These are phyloP conservation scores for Cytospora leucostoma DNA, from an alignment of 2,329 filamentous ascomycete genomes.

Conservation along the genomic window DNA sequence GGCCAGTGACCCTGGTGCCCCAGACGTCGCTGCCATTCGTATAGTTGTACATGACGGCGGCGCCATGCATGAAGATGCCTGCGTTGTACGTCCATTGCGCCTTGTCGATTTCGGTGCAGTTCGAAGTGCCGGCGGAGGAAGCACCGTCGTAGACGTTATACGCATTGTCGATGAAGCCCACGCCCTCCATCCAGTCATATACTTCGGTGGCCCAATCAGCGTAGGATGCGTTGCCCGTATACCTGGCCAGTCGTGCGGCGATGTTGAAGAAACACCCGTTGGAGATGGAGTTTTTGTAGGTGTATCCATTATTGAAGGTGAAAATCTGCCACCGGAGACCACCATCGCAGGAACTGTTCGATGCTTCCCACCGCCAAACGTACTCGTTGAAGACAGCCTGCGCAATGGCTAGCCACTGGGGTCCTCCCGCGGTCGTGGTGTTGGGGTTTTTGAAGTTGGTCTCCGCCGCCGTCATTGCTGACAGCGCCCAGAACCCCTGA, in stretches of 20 bases:
- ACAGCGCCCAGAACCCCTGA: slow-evolving; percentile 70
- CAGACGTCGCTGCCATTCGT: slow-evolving; percentile 56
- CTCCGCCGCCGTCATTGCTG: slow-evolving; percentile 68
- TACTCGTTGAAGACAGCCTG: slow-evolving; percentile 70
- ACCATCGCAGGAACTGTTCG: slow-evolving; percentile 65
- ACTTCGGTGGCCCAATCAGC: slow-evolving; percentile 57
- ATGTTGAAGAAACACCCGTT: slow-evolving; percentile 64
- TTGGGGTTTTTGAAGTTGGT: slow-evolving; percentile 62
- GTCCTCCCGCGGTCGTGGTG: slow-evolving; percentile 40
- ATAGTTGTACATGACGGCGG: slow-evolving; percentile 69
- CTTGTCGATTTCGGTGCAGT: slow-evolving; percentile 61
- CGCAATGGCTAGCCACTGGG: slow-evolving; percentile 64
- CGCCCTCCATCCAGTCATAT: slow-evolving; percentile 58
- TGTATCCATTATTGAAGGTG: slow-evolving; percentile 71
- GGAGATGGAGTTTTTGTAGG: slow-evolving; percentile 70
- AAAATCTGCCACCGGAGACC: slow-evolving; percentile 80
- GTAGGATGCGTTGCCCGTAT: slow-evolving; percentile 66
- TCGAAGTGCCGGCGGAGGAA: slow-evolving; percentile 51
- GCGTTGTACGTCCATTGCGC: slow-evolving; percentile 69
- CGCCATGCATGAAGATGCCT: slow-evolving; percentile 61
- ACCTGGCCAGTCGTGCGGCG: slow-evolving; percentile 66
- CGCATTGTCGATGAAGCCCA: slow-evolving; percentile 58
- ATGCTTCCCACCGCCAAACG: slow-evolving; percentile 54
- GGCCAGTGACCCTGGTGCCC: slow-evolving; percentile 54
- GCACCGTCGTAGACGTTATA: slow-evolving; percentile 62